Evolutionary conservation across 345 rosid genomes (phyloP), one percentile per base, ranked within the genome.

Genomic region (Cardamine occulta): DNA sequence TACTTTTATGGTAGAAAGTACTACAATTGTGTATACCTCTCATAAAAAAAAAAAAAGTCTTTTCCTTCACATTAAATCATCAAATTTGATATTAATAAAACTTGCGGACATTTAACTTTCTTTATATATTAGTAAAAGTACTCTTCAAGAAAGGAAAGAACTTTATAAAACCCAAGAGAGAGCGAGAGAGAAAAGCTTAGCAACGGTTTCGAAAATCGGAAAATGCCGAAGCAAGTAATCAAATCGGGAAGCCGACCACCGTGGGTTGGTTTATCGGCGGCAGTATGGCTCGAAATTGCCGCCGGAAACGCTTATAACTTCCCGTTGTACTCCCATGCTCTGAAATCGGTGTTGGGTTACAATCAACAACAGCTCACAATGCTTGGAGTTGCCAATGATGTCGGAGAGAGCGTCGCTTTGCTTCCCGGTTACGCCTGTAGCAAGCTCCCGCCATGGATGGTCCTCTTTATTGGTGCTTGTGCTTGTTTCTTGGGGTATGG

Each of bases 261-360:
- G 3, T 93, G 97, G 98, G 88, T 91, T 51, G 93, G 97, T 1
- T 82, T 91, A 11, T 91, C 89, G 4, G 98, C 98, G 0, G 98
- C 98, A 1, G 84, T 91, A 8, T 90, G 98, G 98, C 88, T 90
- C 10, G 74, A 87, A 72, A 66, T 89, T 21, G 70, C 88, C 0
- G 89, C 96, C 12, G 96, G 91, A 39, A 93, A 85, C 76, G 70
- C 72, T 28, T 85, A 78, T 81, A 93, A 79, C 78, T 93, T 93
- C 83, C 93, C 97, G 4, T 83, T 93, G 7, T 93, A 85, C 74
- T 91, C 97, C 2, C 53, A 85, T 13, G 75, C 89, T 3, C 68
- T 93, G 49, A 93, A 93, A 80, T 86, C 90, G 15, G 93, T 89
- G 8, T 48, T 91, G 80, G 97, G 96, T 0, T 86, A 74, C 73